Percentiles rank a stretch among this genome's conserved stretches.
phyloP scores from a whole-genome alignment of 768 basidiomycete species.

The Galerina sulciceps region DNA sequence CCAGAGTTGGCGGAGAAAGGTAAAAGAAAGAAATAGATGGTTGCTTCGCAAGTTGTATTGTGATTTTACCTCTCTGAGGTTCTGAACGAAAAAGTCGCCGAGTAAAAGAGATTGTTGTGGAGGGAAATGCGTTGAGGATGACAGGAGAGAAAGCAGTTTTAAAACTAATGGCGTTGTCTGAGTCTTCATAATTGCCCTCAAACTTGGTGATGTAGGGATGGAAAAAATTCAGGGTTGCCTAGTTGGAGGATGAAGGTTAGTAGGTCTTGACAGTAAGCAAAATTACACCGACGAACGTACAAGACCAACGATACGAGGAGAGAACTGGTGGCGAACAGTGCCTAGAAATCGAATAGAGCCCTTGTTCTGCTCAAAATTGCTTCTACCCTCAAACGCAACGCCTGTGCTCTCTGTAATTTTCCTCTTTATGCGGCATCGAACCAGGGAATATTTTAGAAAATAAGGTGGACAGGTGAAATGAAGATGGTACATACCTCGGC shows the following conservation, averaged over 20 bases:
- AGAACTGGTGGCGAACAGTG: slow-evolving; percentile 78
- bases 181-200: slow-evolving; percentile 52
- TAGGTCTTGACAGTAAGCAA: neutral
- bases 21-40: slow-evolving; percentile 46
- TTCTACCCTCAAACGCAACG: slow-evolving; percentile 41
- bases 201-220: slow-evolving; percentile 45
- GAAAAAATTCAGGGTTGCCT: slow-evolving; percentile 46
- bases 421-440: slow-evolving; percentile 39
- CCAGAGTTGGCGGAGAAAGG: slow-evolving; percentile 45
- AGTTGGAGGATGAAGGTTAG: slow-evolving; percentile 13
- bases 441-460: neutral
- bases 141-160: slow-evolving; percentile 40
- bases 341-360: slow-evolving; percentile 54
- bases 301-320: slow-evolving; percentile 60
- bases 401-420: slow-evolving; percentile 49
- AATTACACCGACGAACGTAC: slow-evolving; percentile 28
- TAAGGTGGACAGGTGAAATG: neutral
- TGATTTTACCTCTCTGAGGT: slow-evolving; percentile 50
- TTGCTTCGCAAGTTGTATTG: slow-evolving; percentile 36
- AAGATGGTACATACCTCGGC: slow-evolving; percentile 16
- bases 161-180: slow-evolving; percentile 47
- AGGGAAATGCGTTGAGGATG: slow-evolving; percentile 32
- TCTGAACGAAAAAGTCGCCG: slow-evolving; percentile 57
- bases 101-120: slow-evolving; percentile 46
- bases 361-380: slow-evolving; percentile 30